Base-by-base conservation (phyloP, 129 eudicot genomes). In the Flaveria ramosissima region DNA sequence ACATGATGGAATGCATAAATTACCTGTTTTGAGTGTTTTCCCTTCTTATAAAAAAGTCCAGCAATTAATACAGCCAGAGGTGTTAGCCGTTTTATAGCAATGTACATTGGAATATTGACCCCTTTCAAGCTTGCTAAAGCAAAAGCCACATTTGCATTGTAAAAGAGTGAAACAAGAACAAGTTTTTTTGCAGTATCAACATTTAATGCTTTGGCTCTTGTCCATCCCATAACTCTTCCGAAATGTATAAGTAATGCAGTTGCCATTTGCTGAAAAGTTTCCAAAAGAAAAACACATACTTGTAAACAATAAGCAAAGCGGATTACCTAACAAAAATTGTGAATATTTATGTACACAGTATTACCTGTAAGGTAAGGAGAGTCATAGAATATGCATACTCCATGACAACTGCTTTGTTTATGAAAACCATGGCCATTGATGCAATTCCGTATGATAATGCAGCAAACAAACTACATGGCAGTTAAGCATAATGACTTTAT, bases 111-210 rank as follows among this genome's bases (percentile, higher is more conserved):
- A 79, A 94, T 94, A 86, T 94, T 94, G 68, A 94, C 99, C 66
- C 99, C 99, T 94, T 94, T 94, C 83, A 94, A 88, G 82, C 96
- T 89, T 68, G 99, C 97, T 74, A 94, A 89, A 74, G 99, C 99
- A 91, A 91, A 94, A 46, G 92, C 97, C 77, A 91, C 99, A 82
- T 94, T 94, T 59, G 89, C 99, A 80, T 91, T 94, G 78, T 94
- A 94, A 74, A 94, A 94, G 39, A 94, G 82, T 4, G 99, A 94
- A 74, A 94, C 97, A 27, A 87, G 85, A 50, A 87, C 46, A 60
- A 94, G 97, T 62, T 82, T 94, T 74, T 89, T 94, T 0, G 99
- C 96, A 2, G 99, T 91, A 48, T 83, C 92, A 52, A 91, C 79
- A 69, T 83, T 91, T 47, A 91, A 46, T 41, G 82, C 89, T 78